Conservation (phyloP, 192 early-diverging fungal genomes). For the Coemansia sp. region DNA sequence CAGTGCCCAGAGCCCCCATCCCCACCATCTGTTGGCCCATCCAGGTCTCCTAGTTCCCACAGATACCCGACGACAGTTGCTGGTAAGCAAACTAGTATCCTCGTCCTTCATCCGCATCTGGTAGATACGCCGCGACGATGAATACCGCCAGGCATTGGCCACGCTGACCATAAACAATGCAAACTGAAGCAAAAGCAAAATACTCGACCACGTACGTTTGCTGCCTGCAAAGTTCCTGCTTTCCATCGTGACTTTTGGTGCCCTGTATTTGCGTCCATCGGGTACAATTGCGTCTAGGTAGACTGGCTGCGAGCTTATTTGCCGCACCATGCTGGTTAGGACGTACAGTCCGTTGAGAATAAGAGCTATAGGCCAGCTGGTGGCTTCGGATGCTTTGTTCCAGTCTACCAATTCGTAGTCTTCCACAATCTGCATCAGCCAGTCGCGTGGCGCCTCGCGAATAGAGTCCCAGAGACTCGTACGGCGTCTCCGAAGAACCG, state of each 20-base stretch:
- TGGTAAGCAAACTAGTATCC: slow-evolving; percentile 9
- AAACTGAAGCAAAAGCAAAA: slow-evolving; percentile 29
- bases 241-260: slow-evolving; percentile 3
- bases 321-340: slow-evolving; percentile 25
- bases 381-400: slow-evolving; percentile 44
- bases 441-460: slow-evolving; percentile 47
- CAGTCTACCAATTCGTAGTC: slow-evolving; percentile 56
- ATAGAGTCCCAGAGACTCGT: slow-evolving; percentile 39
- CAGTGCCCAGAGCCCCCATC: slow-evolving; percentile 25
- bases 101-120: slow-evolving; percentile 43
- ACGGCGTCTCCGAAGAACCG: slow-evolving; percentile 26
- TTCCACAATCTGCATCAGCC: slow-evolving; percentile 41
- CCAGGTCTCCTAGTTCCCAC: slow-evolving; percentile 33
- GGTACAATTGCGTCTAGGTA: slow-evolving; percentile 28
- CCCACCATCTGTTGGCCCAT: slow-evolving; percentile 42
- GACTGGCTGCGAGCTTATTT: slow-evolving; percentile 13
- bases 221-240: slow-evolving; percentile 3
- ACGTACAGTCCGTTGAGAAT: slow-evolving; percentile 41
- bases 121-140: slow-evolving; percentile 32
- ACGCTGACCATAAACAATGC: slow-evolving; percentile 34
- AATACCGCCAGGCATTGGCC: slow-evolving; percentile 38
- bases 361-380: slow-evolving; percentile 53
- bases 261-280: slow-evolving; percentile 14
- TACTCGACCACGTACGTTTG: slow-evolving; percentile 12
- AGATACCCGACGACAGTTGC: slow-evolving; percentile 37